Conservation (phyloP, 2,329 filamentous ascomycete genomes). For the Verticillium isaacii region DNA sequence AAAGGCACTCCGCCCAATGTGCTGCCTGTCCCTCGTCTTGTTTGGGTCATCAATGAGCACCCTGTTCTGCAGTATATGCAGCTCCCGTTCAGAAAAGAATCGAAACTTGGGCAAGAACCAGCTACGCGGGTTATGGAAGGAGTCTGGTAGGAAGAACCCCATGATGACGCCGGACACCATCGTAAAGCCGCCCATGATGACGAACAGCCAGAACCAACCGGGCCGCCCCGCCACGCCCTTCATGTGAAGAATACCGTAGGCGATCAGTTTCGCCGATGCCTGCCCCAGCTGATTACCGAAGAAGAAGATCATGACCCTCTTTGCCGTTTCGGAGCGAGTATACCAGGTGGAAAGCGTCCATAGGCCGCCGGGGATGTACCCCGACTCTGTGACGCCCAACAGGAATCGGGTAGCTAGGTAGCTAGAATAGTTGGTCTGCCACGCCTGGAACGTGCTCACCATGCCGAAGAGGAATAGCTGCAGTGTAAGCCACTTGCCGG, state of each 20-base stretch:
- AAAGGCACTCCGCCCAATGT: slow-evolving; percentile 37
- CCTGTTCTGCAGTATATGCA: slow-evolving; percentile 36
- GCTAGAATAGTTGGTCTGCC: slow-evolving; percentile 38
- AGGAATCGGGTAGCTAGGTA: slow-evolving; percentile 46
- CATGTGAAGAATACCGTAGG: slow-evolving; percentile 44
- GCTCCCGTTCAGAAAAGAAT: slow-evolving; percentile 32
- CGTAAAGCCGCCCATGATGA: slow-evolving; percentile 49
- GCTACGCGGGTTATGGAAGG: slow-evolving; percentile 35
- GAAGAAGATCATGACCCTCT: slow-evolving; percentile 50
- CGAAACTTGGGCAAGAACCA: slow-evolving; percentile 29
- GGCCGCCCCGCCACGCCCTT: slow-evolving; percentile 37
- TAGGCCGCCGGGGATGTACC: slow-evolving; percentile 48
- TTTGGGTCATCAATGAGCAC: slow-evolving; percentile 36
- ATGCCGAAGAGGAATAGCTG: slow-evolving; percentile 49
- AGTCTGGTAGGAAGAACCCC: slow-evolving; percentile 38
- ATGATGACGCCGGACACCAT: slow-evolving; percentile 35
- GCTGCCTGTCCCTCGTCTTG: slow-evolving; percentile 43
- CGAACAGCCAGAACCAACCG: slow-evolving; percentile 56
- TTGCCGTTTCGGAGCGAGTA: slow-evolving; percentile 44
- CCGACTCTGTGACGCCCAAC: slow-evolving; percentile 47
- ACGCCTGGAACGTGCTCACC: slow-evolving; percentile 51
- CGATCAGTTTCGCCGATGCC: slow-evolving; percentile 34
- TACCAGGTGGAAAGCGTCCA: slow-evolving; percentile 53
- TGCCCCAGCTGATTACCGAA: slow-evolving; percentile 50
- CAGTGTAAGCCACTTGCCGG: slow-evolving; percentile 46